Percentiles rank a stretch among this genome's conserved stretches.
Evolutionary conservation across 2,329 filamentous ascomycete genomes (phyloP).

Genomic region (Cercospora citrullina): DNA sequence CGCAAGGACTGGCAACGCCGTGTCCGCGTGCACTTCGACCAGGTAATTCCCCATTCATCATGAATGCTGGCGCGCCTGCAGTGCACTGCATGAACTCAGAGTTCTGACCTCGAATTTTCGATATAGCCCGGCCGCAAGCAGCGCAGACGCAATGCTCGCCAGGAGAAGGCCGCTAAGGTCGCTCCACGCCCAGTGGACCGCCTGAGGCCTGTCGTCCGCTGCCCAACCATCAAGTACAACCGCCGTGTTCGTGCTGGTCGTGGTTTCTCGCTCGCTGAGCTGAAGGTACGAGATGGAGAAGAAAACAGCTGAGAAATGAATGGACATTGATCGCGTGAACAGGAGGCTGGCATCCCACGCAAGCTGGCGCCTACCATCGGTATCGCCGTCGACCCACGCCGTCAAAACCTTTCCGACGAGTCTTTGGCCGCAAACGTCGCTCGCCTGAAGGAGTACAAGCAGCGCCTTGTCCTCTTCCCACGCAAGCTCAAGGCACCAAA

Average conservation of each 20-base stretch:
- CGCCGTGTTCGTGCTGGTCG: constrained; percentile 92
- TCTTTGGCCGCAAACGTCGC: constrained; percentile 91
- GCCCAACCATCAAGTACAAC: constrained; percentile 98
- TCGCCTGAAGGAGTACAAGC: constrained; percentile 96
- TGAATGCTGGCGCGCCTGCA: constrained; percentile 57
- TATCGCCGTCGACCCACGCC: constrained; percentile 94
- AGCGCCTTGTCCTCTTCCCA: constrained; percentile 95
- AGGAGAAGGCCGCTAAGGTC: constrained; percentile 90
- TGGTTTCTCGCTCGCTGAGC: constrained; percentile 95
- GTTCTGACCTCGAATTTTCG: constrained; percentile 36
- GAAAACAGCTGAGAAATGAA: constrained; percentile 6
- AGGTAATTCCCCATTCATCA: constrained; percentile 71
- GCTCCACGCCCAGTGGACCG: constrained; percentile 97
- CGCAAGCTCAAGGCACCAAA: constrained; percentile 91
- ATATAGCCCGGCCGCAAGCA: constrained; percentile 91
- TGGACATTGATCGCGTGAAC: constrained; percentile 27
- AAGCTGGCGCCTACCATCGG: constrained; percentile 94
- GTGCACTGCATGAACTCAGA: constrained; percentile 35
- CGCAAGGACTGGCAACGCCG: constrained; percentile 99
- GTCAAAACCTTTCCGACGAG: constrained; percentile 96
- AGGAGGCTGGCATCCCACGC: constrained; percentile 95
- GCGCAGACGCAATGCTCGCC: constrained; percentile 84
- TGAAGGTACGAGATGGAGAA: constrained; percentile 70
- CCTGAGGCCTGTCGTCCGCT: constrained; percentile 93
- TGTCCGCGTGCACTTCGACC: constrained; percentile 99